Base-by-base conservation (phyloP, 352 stramenopile genomes). In the Phytophthora tentaculata region DNA sequence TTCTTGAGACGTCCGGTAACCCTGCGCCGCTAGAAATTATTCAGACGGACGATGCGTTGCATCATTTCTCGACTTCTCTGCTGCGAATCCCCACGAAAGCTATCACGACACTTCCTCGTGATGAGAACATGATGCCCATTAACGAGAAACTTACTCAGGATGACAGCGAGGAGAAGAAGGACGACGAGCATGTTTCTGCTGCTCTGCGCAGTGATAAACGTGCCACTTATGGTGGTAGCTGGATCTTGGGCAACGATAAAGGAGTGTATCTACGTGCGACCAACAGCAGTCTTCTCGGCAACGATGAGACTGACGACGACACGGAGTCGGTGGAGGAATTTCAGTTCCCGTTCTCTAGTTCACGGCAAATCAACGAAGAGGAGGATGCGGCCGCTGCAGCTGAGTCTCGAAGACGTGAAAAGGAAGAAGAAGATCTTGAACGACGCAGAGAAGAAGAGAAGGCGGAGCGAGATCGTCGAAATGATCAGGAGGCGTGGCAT, bases 171-270 rank as follows among this genome's bases (percentile, higher is more conserved):
- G 55, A 76, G 17, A 76, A 73, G 37, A 54, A 68, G 48, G 12
- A 60, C 13, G 39, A 6, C 44, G 41, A 47, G 12, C 17, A 63
- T 14, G 22, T 60, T 45, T 48, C 52, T 9, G 32, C 47, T 50
- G 45, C 68, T 20, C 22, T 70, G 24, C 54, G 52, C 6, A 41
- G 29, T 2, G 56, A 66, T 13, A 68, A 76, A 5, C 64, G 58
- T 5, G 20, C 67, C 8, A 73, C 79, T n/a, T 93, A 82, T 59
- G 88, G 86, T 0, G 82, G 83, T 20, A 89, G 86, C 48, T 96
- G 88, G 88, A 92, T 96, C 47, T 60, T 96, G 29, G 88, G 88
- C n/a, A 80, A 80, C 17, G 72, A 92, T 32, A 93, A 92, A 50
- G 86, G 85, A 4, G 74, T 92, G 44, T 93, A 93, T 47, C 50